phyloP scores from a whole-genome alignment of 225 moss, liverwort and hornwort species.

The Polytrichum formosum region DNA sequence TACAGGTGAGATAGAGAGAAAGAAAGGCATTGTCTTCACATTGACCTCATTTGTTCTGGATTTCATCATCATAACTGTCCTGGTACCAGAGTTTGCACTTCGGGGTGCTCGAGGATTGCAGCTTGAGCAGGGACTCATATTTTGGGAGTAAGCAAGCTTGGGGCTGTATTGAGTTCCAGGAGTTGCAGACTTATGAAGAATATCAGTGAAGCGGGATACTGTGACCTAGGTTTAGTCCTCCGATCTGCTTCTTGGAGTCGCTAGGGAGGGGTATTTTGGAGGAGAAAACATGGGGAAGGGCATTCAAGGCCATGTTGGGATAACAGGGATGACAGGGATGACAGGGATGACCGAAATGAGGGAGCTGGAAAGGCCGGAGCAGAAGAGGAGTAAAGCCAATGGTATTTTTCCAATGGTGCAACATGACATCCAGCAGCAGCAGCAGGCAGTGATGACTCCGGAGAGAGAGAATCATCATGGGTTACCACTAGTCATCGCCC shows the following conservation, averaged over 20 bases:
- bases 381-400: constrained; percentile 4
- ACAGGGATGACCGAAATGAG: constrained; percentile 4
- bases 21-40: too few species aligned
- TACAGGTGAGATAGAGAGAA: too few species aligned
- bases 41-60: too few species aligned
- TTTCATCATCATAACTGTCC: too few species aligned
- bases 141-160: too few species aligned
- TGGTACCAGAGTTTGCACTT: too few species aligned
- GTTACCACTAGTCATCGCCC: constrained; percentile 68
- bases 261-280: background rate
- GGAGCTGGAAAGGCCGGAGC: background rate
- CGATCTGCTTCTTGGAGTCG: background rate
- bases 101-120: too few species aligned
- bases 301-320: constrained; percentile 15
- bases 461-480: constrained; percentile 18
- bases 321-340: background rate
- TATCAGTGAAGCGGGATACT: too few species aligned
- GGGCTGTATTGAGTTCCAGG: too few species aligned
- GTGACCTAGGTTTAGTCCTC: background rate
- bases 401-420: constrained; percentile 12
- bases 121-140: too few species aligned
- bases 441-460: background rate
- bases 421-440: constrained; percentile 9
- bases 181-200: too few species aligned
- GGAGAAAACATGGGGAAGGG: constrained; percentile 28